These are phyloP conservation scores for Coemansia sp. DNA, from an alignment of 192 early-diverging fungal species.

Conservation along the genomic window DNA sequence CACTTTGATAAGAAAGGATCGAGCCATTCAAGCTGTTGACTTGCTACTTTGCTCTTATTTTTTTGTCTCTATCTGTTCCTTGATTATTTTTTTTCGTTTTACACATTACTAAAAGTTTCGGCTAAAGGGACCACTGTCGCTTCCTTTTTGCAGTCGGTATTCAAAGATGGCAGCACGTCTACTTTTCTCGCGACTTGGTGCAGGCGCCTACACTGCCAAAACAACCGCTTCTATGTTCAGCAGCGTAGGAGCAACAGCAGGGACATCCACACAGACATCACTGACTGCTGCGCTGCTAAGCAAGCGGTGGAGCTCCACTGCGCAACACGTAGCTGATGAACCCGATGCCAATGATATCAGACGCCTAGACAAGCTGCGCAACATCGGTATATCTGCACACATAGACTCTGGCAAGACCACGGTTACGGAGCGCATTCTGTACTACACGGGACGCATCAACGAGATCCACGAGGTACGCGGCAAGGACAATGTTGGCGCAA, in stretches of 20 bases:
- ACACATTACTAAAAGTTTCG: background rate
- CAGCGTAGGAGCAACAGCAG: background rate
- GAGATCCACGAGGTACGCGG: constrained; percentile 88
- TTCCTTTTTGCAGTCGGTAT: too few relatives aligned
- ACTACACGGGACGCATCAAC: constrained; percentile 85
- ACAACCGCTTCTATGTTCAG: constrained; percentile 4
- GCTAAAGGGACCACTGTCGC: background rate
- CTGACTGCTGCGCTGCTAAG: constrained; percentile 15
- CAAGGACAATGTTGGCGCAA: constrained; percentile 89
- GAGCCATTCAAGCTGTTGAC: too few relatives aligned
- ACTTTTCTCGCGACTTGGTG: constrained; percentile 41
- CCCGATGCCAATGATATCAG: constrained; percentile 39
- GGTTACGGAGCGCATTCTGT: constrained; percentile 79
- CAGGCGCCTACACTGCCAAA: background rate
- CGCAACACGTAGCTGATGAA: background rate
- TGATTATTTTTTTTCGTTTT: background rate
- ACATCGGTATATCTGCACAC: constrained; percentile 88
- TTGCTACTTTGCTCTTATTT: too few relatives aligned
- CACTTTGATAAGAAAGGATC: too few relatives aligned
- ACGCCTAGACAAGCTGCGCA: constrained; percentile 68
- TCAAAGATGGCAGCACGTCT: constrained; percentile 25
- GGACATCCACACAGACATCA: constrained; percentile 1
- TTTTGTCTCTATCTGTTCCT: too few relatives aligned
- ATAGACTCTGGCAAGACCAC: constrained; percentile 90
- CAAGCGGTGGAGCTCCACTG: constrained; percentile 35